These are phyloP conservation scores for Epichloe gansuensis DNA, from an alignment of 2,329 filamentous ascomycete species.

Conservation along the genomic window DNA sequence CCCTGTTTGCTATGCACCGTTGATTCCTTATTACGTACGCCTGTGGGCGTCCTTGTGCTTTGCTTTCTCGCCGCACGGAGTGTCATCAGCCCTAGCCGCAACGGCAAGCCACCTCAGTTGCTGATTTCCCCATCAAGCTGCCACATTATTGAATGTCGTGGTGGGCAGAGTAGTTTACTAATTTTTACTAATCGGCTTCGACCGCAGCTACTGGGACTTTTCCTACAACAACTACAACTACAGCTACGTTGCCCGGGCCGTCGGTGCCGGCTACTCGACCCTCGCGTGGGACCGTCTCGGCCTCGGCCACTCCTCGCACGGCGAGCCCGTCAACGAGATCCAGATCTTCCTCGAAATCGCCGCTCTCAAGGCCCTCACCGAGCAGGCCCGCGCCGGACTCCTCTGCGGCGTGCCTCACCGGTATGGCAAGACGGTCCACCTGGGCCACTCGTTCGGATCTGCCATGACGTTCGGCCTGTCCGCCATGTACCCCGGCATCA, in stretches of 20 bases:
- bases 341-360: slow-evolving; percentile 45
- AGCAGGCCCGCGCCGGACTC: slow-evolving; percentile 29
- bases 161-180: too few relatives aligned
- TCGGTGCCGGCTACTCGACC: slow-evolving; percentile 44
- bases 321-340: slow-evolving; percentile 46
- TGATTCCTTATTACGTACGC: too few relatives aligned
- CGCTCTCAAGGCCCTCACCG: slow-evolving; percentile 41
- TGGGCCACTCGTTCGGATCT: slow-evolving; percentile 53
- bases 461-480: slow-evolving; percentile 43
- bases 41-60: too few relatives aligned
- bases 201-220: slow-evolving; percentile 47
- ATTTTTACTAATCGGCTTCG: slow-evolving; percentile 19
- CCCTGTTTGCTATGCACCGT: too few relatives aligned
- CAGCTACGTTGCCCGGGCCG: slow-evolving; percentile 44
- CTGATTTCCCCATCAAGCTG: too few relatives aligned
- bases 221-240: slow-evolving; percentile 46
- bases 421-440: slow-evolving; percentile 38
- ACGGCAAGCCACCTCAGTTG: too few relatives aligned
- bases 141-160: too few relatives aligned
- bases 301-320: slow-evolving; percentile 43
- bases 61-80: too few relatives aligned
- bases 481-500: slow-evolving; percentile 36
- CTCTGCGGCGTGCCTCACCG: slow-evolving; percentile 27
- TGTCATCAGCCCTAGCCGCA: too few relatives aligned
- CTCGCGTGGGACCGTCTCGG: slow-evolving; percentile 51